A percentile compares a stretch with the other conserved stretches of the same genome.
Conservation (phyloP, 148 eudicot species). For the Hydrangea macrophylla region DNA sequence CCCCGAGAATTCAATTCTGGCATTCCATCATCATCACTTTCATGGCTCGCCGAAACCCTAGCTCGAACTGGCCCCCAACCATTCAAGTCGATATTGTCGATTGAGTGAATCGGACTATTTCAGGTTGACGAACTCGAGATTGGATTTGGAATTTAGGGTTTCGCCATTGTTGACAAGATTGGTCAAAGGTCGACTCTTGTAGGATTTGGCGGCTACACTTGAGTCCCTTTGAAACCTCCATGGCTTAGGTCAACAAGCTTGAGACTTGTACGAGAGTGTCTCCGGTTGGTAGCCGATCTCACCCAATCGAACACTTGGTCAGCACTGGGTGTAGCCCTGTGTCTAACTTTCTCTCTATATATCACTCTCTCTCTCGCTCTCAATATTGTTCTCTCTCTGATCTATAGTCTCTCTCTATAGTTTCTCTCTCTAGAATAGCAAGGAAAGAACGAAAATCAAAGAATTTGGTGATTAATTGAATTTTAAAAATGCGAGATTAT, state of each 20-base stretch:
- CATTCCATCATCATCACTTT: conserved; percentile 7
- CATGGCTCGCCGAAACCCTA: conserved; percentile 28
- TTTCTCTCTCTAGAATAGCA: too few relatives aligned
- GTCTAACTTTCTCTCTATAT: too few relatives aligned
- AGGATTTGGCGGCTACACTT: conserved; percentile 9
- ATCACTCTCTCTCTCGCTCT: too few relatives aligned
- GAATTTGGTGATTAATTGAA: too few relatives aligned
- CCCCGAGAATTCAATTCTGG: background rate
- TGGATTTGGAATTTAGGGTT: conserved; percentile 13
- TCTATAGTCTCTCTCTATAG: too few relatives aligned
- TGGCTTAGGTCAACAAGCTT: conserved; percentile 19
- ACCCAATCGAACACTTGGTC: conserved; percentile 48
- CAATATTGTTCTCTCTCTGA: too few relatives aligned
- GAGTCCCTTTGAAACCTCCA: conserved; percentile 32
- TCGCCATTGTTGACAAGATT: conserved; percentile 28
- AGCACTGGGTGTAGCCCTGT: too few relatives aligned
- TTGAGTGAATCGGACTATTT: conserved; percentile 30
- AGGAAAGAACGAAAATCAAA: too few relatives aligned
- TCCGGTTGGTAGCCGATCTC: conserved; percentile 41
- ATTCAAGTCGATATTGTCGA: conserved; percentile 29
- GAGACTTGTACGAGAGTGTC: conserved; percentile 11
- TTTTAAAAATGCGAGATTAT: too few relatives aligned
- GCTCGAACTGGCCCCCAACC: conserved; percentile 26
- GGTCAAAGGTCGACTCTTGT: conserved; percentile 39
- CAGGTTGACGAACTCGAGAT: conserved; percentile 12